These are phyloP conservation scores for Russula foetens DNA, from an alignment of 768 basidiomycete species.

Conservation along the genomic window DNA sequence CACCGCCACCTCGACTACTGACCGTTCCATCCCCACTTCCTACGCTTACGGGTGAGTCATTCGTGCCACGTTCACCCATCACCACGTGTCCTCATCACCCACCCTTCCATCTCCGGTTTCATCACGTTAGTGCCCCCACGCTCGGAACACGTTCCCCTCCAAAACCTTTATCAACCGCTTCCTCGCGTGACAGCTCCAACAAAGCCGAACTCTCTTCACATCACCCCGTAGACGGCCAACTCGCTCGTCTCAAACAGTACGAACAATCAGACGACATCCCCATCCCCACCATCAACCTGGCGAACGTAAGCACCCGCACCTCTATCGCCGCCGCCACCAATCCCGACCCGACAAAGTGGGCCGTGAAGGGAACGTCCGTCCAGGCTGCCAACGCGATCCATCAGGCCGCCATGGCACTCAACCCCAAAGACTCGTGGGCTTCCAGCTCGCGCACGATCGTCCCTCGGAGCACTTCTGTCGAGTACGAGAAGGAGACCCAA, in stretches of 20 bases:
- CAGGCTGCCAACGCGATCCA: conserved; percentile 78
- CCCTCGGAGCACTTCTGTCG: conserved; percentile 71
- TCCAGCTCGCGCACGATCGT: conserved; percentile 41
- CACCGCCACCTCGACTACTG: conserved; percentile 22
- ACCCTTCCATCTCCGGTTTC: conserved; percentile 12
- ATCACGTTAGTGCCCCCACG: conserved; percentile 43
- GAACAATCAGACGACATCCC: conserved; percentile 27
- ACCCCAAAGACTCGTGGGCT: conserved; percentile 62
- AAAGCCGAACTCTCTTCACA: conserved; percentile 30
- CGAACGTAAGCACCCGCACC: conserved; percentile 24
- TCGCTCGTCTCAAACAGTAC: conserved; percentile 39
- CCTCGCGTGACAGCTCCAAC: conserved; percentile 27
- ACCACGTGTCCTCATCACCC: conserved; percentile 20
- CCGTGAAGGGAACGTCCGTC: conserved; percentile 76
- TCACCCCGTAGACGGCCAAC: conserved; percentile 37
- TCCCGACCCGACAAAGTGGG: conserved; percentile 61
- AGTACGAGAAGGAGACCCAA: conserved; percentile 63
- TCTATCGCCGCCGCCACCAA: conserved; percentile 26
- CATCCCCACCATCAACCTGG: conserved; percentile 17
- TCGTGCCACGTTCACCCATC: conserved; percentile 19
- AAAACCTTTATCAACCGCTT: conserved; percentile 37
- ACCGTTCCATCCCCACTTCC: conserved; percentile 42
- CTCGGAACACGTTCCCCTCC: conserved; percentile 51
- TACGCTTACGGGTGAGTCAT: conserved; percentile 62
- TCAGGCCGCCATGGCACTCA: conserved; percentile 51